Percentiles rank a stretch among this genome's conserved stretches.
Evolutionary conservation across 306 rosid species (phyloP).

Genomic region (Mucuna pruriens): DNA sequence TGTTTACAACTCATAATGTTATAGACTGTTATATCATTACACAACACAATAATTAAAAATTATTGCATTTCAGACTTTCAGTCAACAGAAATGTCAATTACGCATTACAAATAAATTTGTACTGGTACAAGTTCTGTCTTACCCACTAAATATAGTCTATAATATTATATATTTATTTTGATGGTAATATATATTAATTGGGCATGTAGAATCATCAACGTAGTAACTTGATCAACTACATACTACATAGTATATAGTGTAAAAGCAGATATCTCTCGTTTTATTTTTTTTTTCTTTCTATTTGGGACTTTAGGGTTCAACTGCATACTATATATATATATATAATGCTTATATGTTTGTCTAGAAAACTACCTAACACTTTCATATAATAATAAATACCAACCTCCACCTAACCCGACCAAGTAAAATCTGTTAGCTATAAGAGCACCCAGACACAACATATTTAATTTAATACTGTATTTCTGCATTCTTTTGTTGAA

Average conservation of each 20-base stretch:
- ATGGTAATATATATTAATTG: slow-evolving; percentile 9
- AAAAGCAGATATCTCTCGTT: not conserved
- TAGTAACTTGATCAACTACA: not conserved
- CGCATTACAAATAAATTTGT: not conserved
- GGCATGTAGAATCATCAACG: not conserved
- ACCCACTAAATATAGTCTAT: no score
- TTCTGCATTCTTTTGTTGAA: not conserved
- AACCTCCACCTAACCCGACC: slow-evolving; percentile 2
- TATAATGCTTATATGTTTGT: not conserved
- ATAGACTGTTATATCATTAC: slow-evolving; percentile 26
- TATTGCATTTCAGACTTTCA: slow-evolving; percentile 1
- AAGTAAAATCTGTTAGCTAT: not conserved
- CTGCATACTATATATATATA: no score
- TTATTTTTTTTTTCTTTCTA: not conserved
- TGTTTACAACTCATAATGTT: slow-evolving; percentile 56
- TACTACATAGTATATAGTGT: not conserved
- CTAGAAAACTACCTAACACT: not conserved
- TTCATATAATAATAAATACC: not conserved
- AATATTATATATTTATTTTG: not conserved
- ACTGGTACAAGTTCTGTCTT: not conserved
- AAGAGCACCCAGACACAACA: not conserved
- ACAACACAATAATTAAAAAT: not conserved
- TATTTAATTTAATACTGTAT: not conserved
- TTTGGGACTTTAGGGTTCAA: no score
- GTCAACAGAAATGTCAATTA: slow-evolving; percentile 7